Evolutionary conservation across 2,329 filamentous ascomycete species (phyloP).

Genomic region (Botrytis tulipae): DNA sequence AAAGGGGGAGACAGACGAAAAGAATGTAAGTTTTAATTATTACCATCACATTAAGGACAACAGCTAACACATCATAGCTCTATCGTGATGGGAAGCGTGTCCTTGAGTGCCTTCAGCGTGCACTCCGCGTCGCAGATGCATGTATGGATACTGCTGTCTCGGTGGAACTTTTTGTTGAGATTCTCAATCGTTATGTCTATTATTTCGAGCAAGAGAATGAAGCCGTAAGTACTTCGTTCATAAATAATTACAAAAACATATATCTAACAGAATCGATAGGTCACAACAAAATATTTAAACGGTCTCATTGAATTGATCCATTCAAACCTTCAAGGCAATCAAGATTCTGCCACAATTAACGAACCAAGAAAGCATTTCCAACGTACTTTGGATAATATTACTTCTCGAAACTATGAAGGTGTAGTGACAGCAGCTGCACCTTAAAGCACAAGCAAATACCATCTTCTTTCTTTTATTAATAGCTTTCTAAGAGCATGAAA

Average conservation of each 20-base stretch:
- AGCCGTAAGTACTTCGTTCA: conserved; percentile 56
- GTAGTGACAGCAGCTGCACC: conserved; percentile 53
- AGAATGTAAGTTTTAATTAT: conserved; percentile 58
- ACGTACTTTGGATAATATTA: conserved; percentile 91
- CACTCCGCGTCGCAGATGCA: conserved; percentile 91
- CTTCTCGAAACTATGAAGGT: conserved; percentile 87
- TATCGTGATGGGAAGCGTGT: conserved; percentile 98
- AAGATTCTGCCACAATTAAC: conserved; percentile 79
- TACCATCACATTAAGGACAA: background rate
- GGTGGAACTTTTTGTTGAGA: conserved; percentile 97
- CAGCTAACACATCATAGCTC: conserved; percentile 53
- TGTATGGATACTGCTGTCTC: conserved; percentile 99
- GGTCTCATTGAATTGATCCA: conserved; percentile 97
- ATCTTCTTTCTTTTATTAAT: conserved; percentile 9
- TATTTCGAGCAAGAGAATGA: conserved; percentile 99
- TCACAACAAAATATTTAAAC: conserved; percentile 97
- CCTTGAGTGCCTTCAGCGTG: conserved; percentile 91
- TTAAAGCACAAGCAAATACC: background rate
- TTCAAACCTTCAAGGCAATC: conserved; percentile 85
- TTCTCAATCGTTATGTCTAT: conserved; percentile 96
- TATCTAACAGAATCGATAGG: conserved; percentile 40
- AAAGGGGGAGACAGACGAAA: conserved; percentile 81
- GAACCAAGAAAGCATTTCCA: conserved; percentile 92
- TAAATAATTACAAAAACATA: conserved; percentile 16
- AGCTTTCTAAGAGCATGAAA: conserved; percentile 9